Base-by-base conservation (phyloP, 1,139 yeast species). In the Wickerhamomyces sp. region DNA sequence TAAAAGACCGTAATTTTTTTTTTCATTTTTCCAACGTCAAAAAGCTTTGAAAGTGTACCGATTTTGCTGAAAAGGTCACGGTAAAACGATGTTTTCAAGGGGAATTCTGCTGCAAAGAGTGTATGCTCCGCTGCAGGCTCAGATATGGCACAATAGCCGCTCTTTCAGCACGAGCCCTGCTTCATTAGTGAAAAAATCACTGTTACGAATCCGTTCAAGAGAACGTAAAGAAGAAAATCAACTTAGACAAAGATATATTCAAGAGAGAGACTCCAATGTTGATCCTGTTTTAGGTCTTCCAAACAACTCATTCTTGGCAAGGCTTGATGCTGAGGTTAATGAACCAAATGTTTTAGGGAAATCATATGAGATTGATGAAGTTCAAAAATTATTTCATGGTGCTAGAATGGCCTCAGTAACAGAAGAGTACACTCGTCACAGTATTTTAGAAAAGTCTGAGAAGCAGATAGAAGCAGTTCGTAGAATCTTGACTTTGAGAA, bases 261-360 rank as follows among this genome's bases (percentile, higher is more conserved):
- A 60, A 34, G 58, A 60, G 43, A 63, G 62, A 46, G 59, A 60
- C 39, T 63, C 62, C 32, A 63, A 59, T 36, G 76, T 79, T 25
- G 87, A 89, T 61, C 97, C 97, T 1, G 95, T 89, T 3, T 70
- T 88, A 43, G 97, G 97, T 9, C 74, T 73, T 39, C 62, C 76
- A 5, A 65, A 72, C 38, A 80, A 81, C 46, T 80, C 83, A n/a
- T 89, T 89, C 54, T 65, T 88, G 41, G 64, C 67, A 37, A 75
- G 96, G 59, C 69, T 89, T 40, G 69, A 72, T 50, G 76, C 86
- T 26, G 82, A 81, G 50, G 64, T 83, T 25, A 68, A 71, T 33
- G 87, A 81, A 53, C 81, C 84, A 15, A 64, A 67, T 37, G 76
- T 76, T 35, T 63, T 84, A 50, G 77, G 81, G 14, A 70, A 74